Evolutionary conservation across 2,329 filamentous ascomycete species (phyloP).

Genomic region (Elsinoe ampelina): DNA sequence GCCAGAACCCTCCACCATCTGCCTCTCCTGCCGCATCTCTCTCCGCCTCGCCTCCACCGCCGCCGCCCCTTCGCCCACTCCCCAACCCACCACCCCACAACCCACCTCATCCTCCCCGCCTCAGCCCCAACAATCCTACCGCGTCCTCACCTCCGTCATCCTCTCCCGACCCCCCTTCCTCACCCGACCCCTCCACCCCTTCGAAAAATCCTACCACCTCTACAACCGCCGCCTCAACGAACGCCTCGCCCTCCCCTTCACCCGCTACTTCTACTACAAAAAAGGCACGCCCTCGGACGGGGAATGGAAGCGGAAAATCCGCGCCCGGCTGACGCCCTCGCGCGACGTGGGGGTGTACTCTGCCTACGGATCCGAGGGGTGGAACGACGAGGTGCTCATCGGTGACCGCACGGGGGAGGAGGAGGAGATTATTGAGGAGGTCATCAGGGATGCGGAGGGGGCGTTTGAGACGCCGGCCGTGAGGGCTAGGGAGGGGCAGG

Average conservation of each 20-base stretch:
- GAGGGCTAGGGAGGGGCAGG: slow-evolving; percentile 35
- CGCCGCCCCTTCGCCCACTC: slow-evolving; percentile 23
- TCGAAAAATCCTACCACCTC: slow-evolving; percentile 89
- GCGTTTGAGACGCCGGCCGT: slow-evolving; percentile 36
- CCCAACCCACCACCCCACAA: slow-evolving; percentile 21
- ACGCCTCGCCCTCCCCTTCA: slow-evolving; percentile 77
- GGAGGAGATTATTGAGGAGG: slow-evolving; percentile 54
- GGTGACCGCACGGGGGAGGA: slow-evolving; percentile 60
- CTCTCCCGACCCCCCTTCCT: slow-evolving; percentile 82
- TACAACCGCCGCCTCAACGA: slow-evolving; percentile 97
- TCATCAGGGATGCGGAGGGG: slow-evolving; percentile 66
- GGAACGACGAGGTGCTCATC: slow-evolving; percentile 84
- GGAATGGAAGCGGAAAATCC: slow-evolving; percentile 83
- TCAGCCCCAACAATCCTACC: slow-evolving; percentile 37
- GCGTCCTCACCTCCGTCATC: slow-evolving; percentile 57
- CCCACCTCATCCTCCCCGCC: slow-evolving; percentile 35
- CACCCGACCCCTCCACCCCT: slow-evolving; percentile 72
- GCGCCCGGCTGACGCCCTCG: slow-evolving; percentile 65
- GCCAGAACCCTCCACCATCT: slow-evolving; percentile 34
- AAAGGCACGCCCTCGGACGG: slow-evolving; percentile 71
- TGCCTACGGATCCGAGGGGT: slow-evolving; percentile 61
- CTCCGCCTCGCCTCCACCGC: slow-evolving; percentile 32
- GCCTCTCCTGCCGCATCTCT: slow-evolving; percentile 37
- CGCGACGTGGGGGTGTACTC: slow-evolving; percentile 81
- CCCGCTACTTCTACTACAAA: slow-evolving; percentile 90